phyloP scores from a whole-genome alignment of 2,329 filamentous ascomycete genomes.

The Colletotrichum tropicicola region DNA sequence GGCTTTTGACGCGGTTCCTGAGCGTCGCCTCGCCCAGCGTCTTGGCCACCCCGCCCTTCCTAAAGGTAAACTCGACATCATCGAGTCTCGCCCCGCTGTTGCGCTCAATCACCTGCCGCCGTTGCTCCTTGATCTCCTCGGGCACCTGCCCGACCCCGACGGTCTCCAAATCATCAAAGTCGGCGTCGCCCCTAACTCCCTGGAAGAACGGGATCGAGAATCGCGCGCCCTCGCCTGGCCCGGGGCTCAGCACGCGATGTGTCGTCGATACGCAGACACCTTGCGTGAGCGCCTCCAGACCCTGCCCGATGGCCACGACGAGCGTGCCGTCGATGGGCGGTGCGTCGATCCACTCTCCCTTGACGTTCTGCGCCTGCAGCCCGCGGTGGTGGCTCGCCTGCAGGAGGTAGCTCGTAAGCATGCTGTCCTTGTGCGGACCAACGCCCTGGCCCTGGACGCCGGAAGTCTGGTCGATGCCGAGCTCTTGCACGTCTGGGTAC shows the following conservation, averaged over 20 bases:
- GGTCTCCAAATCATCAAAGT: constrained; percentile 78
- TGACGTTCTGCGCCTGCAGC: constrained; percentile 83
- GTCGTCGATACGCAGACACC: constrained; percentile 86
- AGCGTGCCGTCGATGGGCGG: constrained; percentile 79
- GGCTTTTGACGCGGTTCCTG: constrained; percentile 85
- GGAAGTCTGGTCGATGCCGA: constrained; percentile 51
- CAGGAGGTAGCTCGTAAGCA: constrained; percentile 83
- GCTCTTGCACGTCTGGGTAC: constrained; percentile 77
- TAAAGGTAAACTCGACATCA: constrained; percentile 89
- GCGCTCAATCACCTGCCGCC: constrained; percentile 64
- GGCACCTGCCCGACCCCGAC: constrained; percentile 68
- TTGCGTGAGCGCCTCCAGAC: constrained; percentile 83
- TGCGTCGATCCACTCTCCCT: constrained; percentile 84
- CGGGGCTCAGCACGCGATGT: constrained; percentile 81
- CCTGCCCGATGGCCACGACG: constrained; percentile 89
- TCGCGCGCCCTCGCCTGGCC: constrained; percentile 73
- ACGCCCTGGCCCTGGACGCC: constrained; percentile 66
- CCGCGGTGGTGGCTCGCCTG: constrained; percentile 81
- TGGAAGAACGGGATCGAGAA: constrained; percentile 91
- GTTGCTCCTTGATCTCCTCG: constrained; percentile 68
- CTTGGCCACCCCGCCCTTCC: constrained; percentile 71
- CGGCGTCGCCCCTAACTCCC: constrained; percentile 80
- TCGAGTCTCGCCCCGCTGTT: constrained; percentile 68
- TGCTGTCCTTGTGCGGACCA: constrained; percentile 85
- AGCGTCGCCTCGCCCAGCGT: constrained; percentile 85